Evolutionary conservation across 1,284 basidiomycete genomes (phyloP).

Genomic region (Ustilago tritici): DNA sequence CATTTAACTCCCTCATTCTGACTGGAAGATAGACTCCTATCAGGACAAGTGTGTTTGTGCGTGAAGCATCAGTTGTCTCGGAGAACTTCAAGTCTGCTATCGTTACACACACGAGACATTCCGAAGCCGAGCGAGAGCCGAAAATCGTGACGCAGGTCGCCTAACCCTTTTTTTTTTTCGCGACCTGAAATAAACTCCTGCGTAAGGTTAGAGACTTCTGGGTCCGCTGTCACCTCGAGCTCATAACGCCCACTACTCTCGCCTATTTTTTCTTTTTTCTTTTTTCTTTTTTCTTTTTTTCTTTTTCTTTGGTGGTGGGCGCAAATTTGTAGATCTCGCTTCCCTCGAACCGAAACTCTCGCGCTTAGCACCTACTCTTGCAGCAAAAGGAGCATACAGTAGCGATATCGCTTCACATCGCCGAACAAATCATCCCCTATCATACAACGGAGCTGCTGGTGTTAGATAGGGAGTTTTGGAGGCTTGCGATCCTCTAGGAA

Average conservation of each 20-base stretch:
- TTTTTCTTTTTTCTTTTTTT: background rate
- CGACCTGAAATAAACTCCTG: background rate
- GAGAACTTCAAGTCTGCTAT: background rate
- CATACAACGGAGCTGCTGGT: background rate
- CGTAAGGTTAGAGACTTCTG: slow-evolving; percentile 1
- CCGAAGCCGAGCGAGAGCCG: background rate
- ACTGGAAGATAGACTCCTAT: background rate
- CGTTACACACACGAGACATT: background rate
- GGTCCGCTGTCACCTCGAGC: background rate
- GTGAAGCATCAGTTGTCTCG: slow-evolving; percentile 1
- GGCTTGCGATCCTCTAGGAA: slow-evolving; percentile 1
- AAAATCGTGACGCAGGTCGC: slow-evolving; percentile 2
- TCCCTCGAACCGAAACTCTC: background rate
- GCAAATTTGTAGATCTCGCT: background rate
- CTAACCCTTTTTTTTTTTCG: background rate
- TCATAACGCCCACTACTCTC: too few species aligned
- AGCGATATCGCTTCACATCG: background rate
- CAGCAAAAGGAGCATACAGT: background rate
- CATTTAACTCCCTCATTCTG: background rate
- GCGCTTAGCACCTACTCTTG: background rate
- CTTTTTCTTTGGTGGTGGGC: background rate
- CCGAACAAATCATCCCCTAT: background rate
- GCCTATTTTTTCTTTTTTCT: too few species aligned
- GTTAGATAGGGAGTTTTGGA: background rate
- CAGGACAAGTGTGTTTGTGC: background rate